Base-by-base conservation (phyloP, 225 moss, liverwort and hornwort genomes). In the Ulota crispa region DNA sequence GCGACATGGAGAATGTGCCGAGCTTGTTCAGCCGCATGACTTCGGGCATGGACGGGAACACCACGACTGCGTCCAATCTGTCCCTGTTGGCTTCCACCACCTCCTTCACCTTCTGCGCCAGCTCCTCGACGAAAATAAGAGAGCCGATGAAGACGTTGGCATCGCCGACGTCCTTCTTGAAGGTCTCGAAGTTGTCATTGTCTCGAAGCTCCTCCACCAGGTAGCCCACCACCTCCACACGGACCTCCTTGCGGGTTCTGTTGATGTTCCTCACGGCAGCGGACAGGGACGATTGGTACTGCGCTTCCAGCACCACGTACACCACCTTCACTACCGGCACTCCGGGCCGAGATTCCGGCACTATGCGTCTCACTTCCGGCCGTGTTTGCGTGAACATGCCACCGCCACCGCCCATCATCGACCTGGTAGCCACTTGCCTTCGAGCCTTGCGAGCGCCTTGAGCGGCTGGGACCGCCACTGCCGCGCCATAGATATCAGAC, bases 11-110 rank as follows among this genome's bases (percentile, higher is more conserved):
- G 64, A 99, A 99, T 4, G 99, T 94, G 14, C 99, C 99, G 2
- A 99, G 87, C 87, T 99, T 99, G 79, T 99, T 99, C 78, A 99
- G 52, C 59, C 94, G 89, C 99, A 99, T 99, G 18, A 99, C 99
- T 80, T 94, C 99, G 0, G 99, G 99, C 99, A 96, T 99, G 26
- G 99, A 99, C 1, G 99, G 99, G 73, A 99, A 99, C 26, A 99
- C 89, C 23, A 99, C 76, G 19, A 99, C 89, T 0, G 96, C 99
- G 57, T 99, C 99, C 87, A 99, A 85, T 66, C 96, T 89, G 74
- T 93, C 92, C 75, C 99, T 87, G 74, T 99, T 88, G 0, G 62
- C 91, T 83, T 94, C 99, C 39, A 99, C 83, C 5, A 94, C 99
- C 43, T 64, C 73, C 80, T 93, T 96, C 26, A 99, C 94, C 84